These are phyloP conservation scores for Ustulina deusta DNA, from an alignment of 2,329 filamentous ascomycete genomes.

Conservation along the genomic window DNA sequence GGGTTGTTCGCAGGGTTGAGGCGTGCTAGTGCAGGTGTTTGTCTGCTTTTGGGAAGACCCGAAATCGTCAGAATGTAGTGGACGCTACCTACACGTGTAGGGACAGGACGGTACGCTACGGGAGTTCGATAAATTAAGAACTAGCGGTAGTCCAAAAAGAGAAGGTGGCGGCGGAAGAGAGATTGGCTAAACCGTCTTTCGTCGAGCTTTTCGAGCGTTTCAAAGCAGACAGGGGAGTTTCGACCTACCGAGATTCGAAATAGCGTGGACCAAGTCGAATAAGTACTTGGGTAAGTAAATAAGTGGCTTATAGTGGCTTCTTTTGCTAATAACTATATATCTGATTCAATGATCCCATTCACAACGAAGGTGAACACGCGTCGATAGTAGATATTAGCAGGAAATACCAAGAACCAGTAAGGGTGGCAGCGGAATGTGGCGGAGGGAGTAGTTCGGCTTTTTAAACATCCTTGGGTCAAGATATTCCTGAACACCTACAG, in stretches of 20 bases:
- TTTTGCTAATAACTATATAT: too few relatives aligned
- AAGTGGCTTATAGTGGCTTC: too few relatives aligned
- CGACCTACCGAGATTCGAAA: slow-evolving; percentile 16
- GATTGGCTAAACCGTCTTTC: slow-evolving; percentile 28
- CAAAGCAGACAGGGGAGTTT: slow-evolving; percentile 45
- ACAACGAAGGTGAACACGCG: slow-evolving; percentile 6
- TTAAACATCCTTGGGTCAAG: slow-evolving; percentile 22
- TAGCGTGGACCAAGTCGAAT: slow-evolving; percentile 1
- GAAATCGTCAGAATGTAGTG: slow-evolving; percentile 10
- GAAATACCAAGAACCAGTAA: not conserved
- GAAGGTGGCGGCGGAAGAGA: slow-evolving; percentile 29
- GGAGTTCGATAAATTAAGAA: slow-evolving; percentile 32
- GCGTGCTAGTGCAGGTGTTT: slow-evolving; percentile 35
- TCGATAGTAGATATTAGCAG: slow-evolving; percentile 4
- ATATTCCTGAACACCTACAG: slow-evolving; percentile 4
- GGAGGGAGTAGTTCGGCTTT: slow-evolving; percentile 3
- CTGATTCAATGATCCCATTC: not conserved
- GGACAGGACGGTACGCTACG: slow-evolving; percentile 2
- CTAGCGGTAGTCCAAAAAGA: slow-evolving; percentile 28
- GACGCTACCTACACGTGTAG: not conserved
- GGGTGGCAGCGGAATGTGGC: slow-evolving; percentile 3
- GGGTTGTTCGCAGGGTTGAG: slow-evolving; percentile 33
- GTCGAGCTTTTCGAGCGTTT: slow-evolving; percentile 39
- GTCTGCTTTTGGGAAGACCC: slow-evolving; percentile 31
- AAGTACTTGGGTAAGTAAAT: not conserved